A percentile compares a stretch with the other conserved stretches of the same genome.
phyloP scores from a whole-genome alignment of 345 rosid species.

The Corymbia maculata region DNA sequence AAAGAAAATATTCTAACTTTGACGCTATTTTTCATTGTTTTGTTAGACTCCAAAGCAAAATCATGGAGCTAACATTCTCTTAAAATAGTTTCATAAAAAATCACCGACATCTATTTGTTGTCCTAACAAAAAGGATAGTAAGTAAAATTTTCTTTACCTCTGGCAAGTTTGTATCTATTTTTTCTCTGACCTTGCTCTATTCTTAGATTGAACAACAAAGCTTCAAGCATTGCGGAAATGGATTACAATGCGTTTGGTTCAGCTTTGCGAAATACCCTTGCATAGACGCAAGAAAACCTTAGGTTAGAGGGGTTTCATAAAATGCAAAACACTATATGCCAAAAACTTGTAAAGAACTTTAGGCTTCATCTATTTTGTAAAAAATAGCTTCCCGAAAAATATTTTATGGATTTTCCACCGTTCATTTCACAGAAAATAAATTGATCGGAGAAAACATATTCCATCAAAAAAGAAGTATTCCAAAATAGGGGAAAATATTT shows the following conservation, averaged over 20 bases:
- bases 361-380: too few relatives aligned
- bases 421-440: too few relatives aligned
- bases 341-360: not conserved
- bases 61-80: not conserved
- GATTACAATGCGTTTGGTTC: not conserved
- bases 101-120: not conserved
- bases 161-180: not conserved
- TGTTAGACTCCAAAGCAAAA: not conserved
- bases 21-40: not conserved
- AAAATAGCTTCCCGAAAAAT: too few relatives aligned
- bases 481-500: too few relatives aligned
- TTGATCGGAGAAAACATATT: too few relatives aligned
- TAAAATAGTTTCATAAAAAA: not conserved
- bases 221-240: not conserved
- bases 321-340: not conserved
- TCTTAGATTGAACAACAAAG: not conserved
- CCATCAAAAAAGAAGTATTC: too few relatives aligned
- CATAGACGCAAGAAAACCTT: not conserved
- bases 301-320: not conserved
- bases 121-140: not conserved
- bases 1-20: too few relatives aligned
- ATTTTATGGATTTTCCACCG: too few relatives aligned
- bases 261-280: accelerated
- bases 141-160: not conserved
- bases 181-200: not conserved